phyloP scores from a whole-genome alignment of 1,284 basidiomycete species.

The Xerocomus nothofagi region DNA sequence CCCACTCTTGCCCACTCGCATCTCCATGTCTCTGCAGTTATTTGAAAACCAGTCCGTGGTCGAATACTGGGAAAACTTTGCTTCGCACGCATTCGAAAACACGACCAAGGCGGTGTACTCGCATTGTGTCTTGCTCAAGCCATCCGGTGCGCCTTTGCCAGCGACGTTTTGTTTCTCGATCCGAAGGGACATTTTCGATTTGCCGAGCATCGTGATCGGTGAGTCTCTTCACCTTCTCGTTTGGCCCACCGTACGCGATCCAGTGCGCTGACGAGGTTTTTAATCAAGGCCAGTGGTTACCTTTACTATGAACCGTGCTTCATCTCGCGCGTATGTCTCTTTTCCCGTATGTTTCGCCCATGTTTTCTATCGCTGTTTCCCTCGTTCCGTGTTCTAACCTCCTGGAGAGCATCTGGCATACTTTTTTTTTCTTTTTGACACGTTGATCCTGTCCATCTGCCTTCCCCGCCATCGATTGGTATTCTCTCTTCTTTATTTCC shows the following conservation, averaged over 20 bases:
- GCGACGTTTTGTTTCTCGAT: conserved; percentile 94
- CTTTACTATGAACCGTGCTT: conserved; percentile 51
- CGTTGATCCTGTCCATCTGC: not conserved
- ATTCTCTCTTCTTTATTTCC: not conserved
- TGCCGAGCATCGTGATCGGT: conserved; percentile 87
- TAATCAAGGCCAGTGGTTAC: conserved; percentile 73
- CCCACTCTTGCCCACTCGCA: not conserved
- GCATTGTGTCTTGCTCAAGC: conserved; percentile 84
- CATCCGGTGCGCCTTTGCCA: conserved; percentile 78
- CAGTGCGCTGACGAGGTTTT: not conserved
- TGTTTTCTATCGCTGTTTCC: conserved; percentile 15
- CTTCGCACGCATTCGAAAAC: conserved; percentile 92
- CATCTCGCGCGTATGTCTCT: not conserved
- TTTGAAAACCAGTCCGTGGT: conserved; percentile 90
- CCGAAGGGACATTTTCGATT: conserved; percentile 84
- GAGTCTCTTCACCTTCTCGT: conserved; percentile 16
- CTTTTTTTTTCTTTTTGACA: too few relatives aligned
- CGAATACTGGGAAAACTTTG: conserved; percentile 95
- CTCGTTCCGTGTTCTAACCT: not conserved
- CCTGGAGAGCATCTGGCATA: not conserved
- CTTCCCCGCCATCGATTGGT: not conserved
- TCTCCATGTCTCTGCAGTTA: conserved; percentile 45
- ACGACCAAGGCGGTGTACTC: conserved; percentile 94
- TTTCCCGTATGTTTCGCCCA: not conserved
- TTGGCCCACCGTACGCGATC: conserved; percentile 5